Percentiles rank a stretch among this genome's conserved stretches.
Conservation (phyloP, 768 basidiomycete genomes). For the Tubosaeta brunneosetosa region DNA sequence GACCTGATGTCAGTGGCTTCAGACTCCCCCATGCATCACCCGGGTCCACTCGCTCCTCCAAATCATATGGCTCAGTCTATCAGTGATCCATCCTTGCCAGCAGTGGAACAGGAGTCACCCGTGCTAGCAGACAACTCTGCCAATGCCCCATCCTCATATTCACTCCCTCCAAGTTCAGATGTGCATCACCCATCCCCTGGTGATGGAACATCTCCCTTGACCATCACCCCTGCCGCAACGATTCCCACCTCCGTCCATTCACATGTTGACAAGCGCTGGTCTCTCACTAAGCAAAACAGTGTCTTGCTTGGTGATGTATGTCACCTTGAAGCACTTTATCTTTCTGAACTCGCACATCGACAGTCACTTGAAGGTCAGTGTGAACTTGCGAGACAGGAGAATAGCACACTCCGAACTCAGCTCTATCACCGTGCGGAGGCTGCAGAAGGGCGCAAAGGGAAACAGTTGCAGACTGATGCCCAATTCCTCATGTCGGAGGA, state of each 20-base stretch:
- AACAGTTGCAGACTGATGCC: not conserved
- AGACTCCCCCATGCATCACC: too few relatives aligned
- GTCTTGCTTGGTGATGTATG: not conserved
- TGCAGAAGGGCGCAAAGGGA: not conserved
- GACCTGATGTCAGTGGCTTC: too few relatives aligned
- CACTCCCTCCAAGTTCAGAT: too few relatives aligned
- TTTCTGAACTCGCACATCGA: not conserved
- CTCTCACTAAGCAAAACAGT: not conserved
- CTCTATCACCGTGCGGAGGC: not conserved
- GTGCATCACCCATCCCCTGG: too few relatives aligned
- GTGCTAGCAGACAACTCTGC: too few relatives aligned
- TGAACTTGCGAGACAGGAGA: not conserved
- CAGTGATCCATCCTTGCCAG: too few relatives aligned
- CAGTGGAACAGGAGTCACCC: too few relatives aligned
- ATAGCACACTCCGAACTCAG: not conserved
- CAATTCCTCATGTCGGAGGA: not conserved
- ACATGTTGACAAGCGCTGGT: not conserved
- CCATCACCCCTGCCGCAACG: not conserved
- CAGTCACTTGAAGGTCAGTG: not conserved
- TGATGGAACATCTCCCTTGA: too few relatives aligned
- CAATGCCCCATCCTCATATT: too few relatives aligned
- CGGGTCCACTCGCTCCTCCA: too few relatives aligned
- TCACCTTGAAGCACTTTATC: not conserved
- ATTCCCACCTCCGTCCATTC: not conserved
- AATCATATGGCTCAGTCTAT: too few relatives aligned